phyloP scores from a whole-genome alignment of 805 yeast species.

The Brettanomyces anomalus region DNA sequence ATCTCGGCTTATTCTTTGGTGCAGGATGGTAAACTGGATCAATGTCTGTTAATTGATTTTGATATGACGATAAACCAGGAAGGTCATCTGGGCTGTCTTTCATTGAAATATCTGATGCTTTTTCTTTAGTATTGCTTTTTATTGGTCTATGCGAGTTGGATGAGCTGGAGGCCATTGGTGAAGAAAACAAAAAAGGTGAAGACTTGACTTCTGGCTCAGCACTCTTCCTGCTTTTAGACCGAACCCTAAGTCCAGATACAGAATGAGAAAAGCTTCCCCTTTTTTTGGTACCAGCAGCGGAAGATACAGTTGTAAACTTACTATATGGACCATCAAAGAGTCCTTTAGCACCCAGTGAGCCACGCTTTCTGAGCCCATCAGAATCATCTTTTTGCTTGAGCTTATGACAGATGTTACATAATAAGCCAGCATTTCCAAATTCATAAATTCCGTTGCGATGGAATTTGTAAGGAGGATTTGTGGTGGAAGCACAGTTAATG shows the following conservation, averaged over 20 bases:
- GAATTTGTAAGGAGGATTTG: conserved; percentile 25
- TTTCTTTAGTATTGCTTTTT: too few relatives aligned
- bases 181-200: conserved; percentile 3
- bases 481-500: conserved; percentile 22
- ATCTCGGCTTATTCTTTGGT: not conserved
- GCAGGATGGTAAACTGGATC: conserved; percentile 16
- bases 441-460: conserved; percentile 26
- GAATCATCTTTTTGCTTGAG: conserved; percentile 17
- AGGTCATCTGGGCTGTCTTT: not conserved
- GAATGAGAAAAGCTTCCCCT: not conserved
- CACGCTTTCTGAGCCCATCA: conserved; percentile 20
- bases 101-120: not conserved
- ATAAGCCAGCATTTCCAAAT: conserved; percentile 26
- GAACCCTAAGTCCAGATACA: not conserved
- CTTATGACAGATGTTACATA: conserved; percentile 22
- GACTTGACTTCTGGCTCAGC: not conserved
- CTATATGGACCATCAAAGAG: conserved; percentile 25
- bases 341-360: conserved; percentile 25
- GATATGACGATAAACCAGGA: not conserved
- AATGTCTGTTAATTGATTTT: conserved; percentile 17
- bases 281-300: not conserved
- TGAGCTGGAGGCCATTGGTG: not conserved
- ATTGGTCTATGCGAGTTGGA: not conserved
- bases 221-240: not conserved
- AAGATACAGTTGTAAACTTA: not conserved